phyloP scores from a whole-genome alignment of 306 rosid genomes.

The Malus fusca region DNA sequence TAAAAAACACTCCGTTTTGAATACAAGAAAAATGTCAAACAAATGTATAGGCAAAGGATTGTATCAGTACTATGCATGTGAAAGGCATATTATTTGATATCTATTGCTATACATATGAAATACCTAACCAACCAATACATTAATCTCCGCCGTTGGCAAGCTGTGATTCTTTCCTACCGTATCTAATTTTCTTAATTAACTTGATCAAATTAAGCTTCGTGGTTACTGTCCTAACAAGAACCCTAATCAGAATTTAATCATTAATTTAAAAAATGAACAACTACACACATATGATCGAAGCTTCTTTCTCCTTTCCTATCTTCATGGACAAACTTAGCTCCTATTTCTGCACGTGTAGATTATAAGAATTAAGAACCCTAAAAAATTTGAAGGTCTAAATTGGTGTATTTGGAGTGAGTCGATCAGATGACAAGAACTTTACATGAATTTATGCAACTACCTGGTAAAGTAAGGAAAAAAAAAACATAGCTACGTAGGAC shows the following conservation, averaged over 20 bases:
- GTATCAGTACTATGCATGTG: not conserved
- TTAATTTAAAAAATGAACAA: not conserved
- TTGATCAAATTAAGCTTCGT: not conserved
- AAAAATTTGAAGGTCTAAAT: not conserved
- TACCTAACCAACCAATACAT: not conserved
- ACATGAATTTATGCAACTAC: not conserved
- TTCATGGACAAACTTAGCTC: not conserved
- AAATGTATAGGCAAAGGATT: no score
- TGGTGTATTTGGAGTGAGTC: not conserved
- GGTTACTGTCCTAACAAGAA: not conserved
- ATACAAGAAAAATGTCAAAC: no score
- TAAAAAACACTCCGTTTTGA: no score
- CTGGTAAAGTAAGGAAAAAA: not conserved
- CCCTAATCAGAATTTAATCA: not conserved
- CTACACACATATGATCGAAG: no score
- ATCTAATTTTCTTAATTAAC: not conserved
- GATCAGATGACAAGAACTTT: not conserved
- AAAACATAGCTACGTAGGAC: not conserved
- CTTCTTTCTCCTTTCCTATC: no score
- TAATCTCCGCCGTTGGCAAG: not conserved
- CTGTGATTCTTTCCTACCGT: not conserved
- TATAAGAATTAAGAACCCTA: not conserved
- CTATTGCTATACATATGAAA: not conserved
- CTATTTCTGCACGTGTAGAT: not conserved
- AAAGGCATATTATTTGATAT: not conserved